Base-by-base conservation (phyloP, 1,284 basidiomycete genomes). In the Stygiomarasmius scandens region DNA sequence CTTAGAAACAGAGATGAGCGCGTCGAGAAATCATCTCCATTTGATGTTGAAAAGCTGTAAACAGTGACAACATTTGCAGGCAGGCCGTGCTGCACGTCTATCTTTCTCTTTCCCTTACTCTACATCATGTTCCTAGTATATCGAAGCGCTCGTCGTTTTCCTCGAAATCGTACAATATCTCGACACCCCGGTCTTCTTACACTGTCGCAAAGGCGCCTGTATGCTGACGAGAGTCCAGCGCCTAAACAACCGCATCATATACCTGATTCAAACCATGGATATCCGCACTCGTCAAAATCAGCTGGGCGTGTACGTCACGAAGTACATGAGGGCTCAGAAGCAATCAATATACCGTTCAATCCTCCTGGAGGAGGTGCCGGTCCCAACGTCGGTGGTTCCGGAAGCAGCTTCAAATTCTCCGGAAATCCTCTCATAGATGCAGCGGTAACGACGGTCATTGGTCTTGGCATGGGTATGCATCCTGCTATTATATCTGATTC, bases 371-470 rank as follows among this genome's bases (percentile, higher is more conserved):
- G 69, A 38, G 71, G 68, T 2, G 69, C 60, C 24, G 67, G 73
- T 48, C 61, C 68, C 11, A 70, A 68, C 25, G 58, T 68, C 16
- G 71, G 70, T 14, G 71, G 70, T 2, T 64, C 63, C 45, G 70
- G 72, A 29, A 64, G 68, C 59, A 54, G 67, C 8, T 71, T 72
- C 52, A 63, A 72, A 52, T 66, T 76, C 52, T 78, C 77, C 59
- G 73, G 71, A 45, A 77, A 74, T 14, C 73, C 76, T 22, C 56
- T 83, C 41, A 60, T 81, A 43, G 85, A 87, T 69, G 83, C 84
- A 32, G 75, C 80, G 11, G 65, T 87, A 44, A 84, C 85, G 2
- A 82, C 86, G 1, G 63, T 86, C 16, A 75, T 87, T 65, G 86
- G 86, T 19, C 70, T 90, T 57, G 76, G 76, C 50, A 79, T 87